These are phyloP conservation scores for Silene noctiflora DNA, from an alignment of 179 eudicot genomes.

Conservation along the genomic window DNA sequence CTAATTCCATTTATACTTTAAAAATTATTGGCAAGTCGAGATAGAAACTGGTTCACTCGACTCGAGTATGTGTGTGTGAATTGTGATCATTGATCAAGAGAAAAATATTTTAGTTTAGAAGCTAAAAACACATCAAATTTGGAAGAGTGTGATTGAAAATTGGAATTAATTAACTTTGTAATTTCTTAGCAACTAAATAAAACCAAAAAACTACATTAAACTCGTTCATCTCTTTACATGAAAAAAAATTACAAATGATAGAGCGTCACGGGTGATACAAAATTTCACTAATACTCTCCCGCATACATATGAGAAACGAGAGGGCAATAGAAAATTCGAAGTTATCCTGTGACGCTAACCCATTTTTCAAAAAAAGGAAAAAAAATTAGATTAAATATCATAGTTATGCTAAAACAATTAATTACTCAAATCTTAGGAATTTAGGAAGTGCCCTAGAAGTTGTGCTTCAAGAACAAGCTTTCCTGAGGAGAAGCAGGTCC, in stretches of 20 bases:
- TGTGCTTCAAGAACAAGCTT: constrained; percentile 81
- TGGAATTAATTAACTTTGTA: neutral
- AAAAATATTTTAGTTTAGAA: no score
- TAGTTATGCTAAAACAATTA: constrained; percentile 9
- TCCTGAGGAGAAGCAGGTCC: constrained; percentile 94
- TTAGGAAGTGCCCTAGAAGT: constrained; percentile 42
- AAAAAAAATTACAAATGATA: neutral
- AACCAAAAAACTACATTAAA: neutral
- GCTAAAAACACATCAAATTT: no score
- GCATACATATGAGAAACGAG: no score
- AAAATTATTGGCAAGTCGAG: no score
- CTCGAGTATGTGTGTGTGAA: no score
- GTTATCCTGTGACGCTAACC: neutral
- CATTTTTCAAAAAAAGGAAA: neutral
- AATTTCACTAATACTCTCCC: neutral
- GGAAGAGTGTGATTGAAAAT: neutral
- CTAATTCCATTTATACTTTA: no score
- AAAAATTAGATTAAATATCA: constrained; percentile 14
- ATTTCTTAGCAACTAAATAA: neutral
- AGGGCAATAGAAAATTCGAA: neutral
- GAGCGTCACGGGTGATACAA: neutral
- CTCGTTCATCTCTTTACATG: neutral
- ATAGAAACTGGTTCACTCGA: no score
- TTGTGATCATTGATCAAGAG: no score
- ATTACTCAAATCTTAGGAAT: neutral